Base-by-base conservation (phyloP, 768 basidiomycete species). In the Rhodotorula graminis region DNA sequence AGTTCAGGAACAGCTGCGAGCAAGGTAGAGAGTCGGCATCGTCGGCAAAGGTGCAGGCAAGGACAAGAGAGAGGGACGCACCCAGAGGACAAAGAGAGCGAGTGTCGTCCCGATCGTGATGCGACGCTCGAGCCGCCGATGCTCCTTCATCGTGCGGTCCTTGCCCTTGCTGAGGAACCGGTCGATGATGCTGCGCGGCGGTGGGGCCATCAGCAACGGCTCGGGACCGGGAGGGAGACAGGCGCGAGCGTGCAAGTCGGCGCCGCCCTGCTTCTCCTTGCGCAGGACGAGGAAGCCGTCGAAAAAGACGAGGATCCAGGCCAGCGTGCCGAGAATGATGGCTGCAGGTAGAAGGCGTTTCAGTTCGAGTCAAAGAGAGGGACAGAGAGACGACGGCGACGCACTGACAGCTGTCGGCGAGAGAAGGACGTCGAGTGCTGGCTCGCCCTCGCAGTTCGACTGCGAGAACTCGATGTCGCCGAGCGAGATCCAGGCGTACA, bases 51-150 rank as follows among this genome's bases (percentile, higher is more conserved):
- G 18, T 5, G 44, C 10, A 15, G n/a, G n/a, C n/a, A n/a, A n/a
- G n/a, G n/a, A 42, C 31, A 50, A 49, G 7, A 33, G 53, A 15
- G 27, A 40, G 6, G 21, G 25, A 55, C 68, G 16, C 9, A 65
- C 50, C 69, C 70, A 71, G 27, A 71, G 31, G 2, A 49, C 0
- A 55, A 49, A 71, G 7, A 71, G 31, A 0, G 16, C 3, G 2
- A 25, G 44, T 23, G 64, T 62, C 2, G 58, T 55, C 0, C 21
- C 21, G 15, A 56, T 37, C 5, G 70, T 71, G 29, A 71, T 33
- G 27, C n/a, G 49, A 14, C 70, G 37, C n/a, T 71, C 70, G 25
- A 49, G n/a, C n/a, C 31, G 31, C 27, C 70, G 70, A 37, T 71
- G 65, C 27, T 65, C 64, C 21, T 49, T 23, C 44, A 42, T 37